phyloP scores from a whole-genome alignment of 1,139 yeast genomes.

The Taphrina populina region DNA sequence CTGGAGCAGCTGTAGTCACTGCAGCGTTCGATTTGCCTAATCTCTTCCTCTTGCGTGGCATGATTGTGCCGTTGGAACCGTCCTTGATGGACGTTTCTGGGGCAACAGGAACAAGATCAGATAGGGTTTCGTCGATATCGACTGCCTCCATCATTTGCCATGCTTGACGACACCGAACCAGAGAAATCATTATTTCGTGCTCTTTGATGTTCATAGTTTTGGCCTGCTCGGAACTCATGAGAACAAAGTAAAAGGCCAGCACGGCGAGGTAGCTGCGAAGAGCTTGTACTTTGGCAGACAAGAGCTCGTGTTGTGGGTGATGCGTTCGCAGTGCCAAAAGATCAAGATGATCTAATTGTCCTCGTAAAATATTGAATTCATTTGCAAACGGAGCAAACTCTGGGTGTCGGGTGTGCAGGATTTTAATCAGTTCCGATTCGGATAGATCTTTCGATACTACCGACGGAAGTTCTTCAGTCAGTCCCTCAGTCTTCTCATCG shows the following conservation, averaged over 20 bases:
- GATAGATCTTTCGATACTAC: slow-evolving; percentile 42
- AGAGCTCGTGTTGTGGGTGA: slow-evolving; percentile 22
- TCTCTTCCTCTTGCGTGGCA: slow-evolving; percentile 40
- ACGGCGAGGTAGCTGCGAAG: slow-evolving; percentile 74
- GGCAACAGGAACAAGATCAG: slow-evolving; percentile 33
- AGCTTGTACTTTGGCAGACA: slow-evolving; percentile 56
- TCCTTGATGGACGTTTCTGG: slow-evolving; percentile 40
- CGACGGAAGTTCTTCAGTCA: slow-evolving; percentile 36
- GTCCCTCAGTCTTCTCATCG: slow-evolving; percentile 35
- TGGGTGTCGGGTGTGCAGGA: slow-evolving; percentile 66
- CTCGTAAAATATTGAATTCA: slow-evolving; percentile 52
- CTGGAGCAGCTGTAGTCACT: slow-evolving; percentile 41
- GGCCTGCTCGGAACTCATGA: slow-evolving; percentile 57
- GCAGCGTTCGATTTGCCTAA: slow-evolving; percentile 34
- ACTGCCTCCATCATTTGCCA: slow-evolving; percentile 32
- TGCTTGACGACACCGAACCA: slow-evolving; percentile 36
- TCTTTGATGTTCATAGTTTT: slow-evolving; percentile 73
- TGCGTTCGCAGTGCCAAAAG: slow-evolving; percentile 40
- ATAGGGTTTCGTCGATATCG: slow-evolving; percentile 8
- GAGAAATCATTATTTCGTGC: slow-evolving; percentile 34
- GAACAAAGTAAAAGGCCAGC: slow-evolving; percentile 70
- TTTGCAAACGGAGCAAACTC: slow-evolving; percentile 75
- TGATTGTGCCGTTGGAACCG: slow-evolving; percentile 12
- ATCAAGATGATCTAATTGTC: slow-evolving; percentile 52
- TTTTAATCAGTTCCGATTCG: slow-evolving; percentile 46